A percentile compares a stretch with the other conserved stretches of the same genome.
Conservation (phyloP, 306 rosid genomes). For the Dryas alaskensis region DNA sequence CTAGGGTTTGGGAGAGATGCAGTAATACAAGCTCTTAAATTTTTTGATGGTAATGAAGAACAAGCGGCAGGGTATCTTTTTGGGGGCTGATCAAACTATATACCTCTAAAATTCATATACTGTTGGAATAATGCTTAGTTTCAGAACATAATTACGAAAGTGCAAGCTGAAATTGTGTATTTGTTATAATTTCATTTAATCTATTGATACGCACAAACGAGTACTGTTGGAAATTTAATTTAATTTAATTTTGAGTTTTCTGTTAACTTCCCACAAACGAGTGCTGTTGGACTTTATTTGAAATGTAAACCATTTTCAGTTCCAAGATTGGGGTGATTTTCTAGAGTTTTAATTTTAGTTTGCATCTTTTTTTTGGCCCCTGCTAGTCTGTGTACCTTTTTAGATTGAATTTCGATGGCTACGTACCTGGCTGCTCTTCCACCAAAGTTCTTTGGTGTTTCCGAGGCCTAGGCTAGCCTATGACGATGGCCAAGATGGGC, state of each 20-base stretch:
- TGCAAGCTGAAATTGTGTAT: conserved; percentile 9
- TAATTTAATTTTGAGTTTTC: too few relatives aligned
- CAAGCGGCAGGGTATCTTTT: conserved; percentile 58
- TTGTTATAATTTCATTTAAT: conserved; percentile 10
- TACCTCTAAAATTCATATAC: background rate
- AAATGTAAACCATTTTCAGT: background rate
- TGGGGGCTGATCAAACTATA: conserved; percentile 35
- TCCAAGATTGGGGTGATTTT: conserved; percentile 2
- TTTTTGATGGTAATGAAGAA: conserved; percentile 58
- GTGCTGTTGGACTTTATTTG: too few relatives aligned
- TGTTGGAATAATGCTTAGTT: conserved; percentile 3
- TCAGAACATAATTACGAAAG: background rate
- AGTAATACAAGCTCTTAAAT: conserved; percentile 74
- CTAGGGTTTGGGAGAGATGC: conserved; percentile 87
- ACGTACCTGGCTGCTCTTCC: too few relatives aligned
- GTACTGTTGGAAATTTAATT: background rate
- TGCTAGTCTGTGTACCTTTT: background rate
- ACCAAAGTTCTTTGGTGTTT: too few relatives aligned
- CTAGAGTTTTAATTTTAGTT: background rate
- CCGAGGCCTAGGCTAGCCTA: too few relatives aligned
- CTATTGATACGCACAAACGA: background rate
- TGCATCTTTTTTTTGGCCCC: background rate
- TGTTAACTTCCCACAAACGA: too few relatives aligned
- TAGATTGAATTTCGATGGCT: background rate
- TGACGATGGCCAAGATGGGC: too few relatives aligned